Conservation (phyloP, 2,329 filamentous ascomycete species). For the Pezizomycotina sp. region DNA sequence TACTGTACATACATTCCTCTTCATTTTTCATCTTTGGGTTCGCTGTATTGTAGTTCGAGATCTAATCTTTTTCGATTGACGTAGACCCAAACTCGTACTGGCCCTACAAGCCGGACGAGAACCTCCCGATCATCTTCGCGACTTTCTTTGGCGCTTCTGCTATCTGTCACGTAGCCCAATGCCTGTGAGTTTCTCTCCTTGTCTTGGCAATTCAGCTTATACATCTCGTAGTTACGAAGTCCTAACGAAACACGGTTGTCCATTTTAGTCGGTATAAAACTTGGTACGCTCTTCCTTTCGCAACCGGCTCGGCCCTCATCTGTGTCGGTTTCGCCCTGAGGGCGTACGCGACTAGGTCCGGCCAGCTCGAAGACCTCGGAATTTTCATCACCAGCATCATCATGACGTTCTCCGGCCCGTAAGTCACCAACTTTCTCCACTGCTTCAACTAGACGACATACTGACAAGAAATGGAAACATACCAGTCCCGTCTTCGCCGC, state of each 20-base stretch:
- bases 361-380: slow-evolving; percentile 12
- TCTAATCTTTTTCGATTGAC: too few species aligned
- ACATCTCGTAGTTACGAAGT: neutral
- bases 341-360: slow-evolving; percentile 5
- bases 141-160: slow-evolving; percentile 13
- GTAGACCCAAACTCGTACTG: too few species aligned
- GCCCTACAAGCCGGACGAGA: slow-evolving; percentile 14
- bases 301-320: slow-evolving; percentile 7
- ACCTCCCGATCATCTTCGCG: slow-evolving; percentile 13
- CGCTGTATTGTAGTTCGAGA: too few species aligned
- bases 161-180: slow-evolving; percentile 7
- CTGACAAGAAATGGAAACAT: too few species aligned
- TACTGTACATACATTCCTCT: too few species aligned
- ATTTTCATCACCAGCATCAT: slow-evolving; percentile 16
- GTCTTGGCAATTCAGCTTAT: too few species aligned
- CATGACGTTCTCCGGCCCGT: slow-evolving; percentile 16
- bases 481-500: slow-evolving; percentile 16
- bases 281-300: slow-evolving; percentile 16
- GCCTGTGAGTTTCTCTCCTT: slow-evolving; percentile 7
- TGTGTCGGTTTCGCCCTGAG: slow-evolving; percentile 11
- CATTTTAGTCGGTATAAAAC: slow-evolving; percentile 13
- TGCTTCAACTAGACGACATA: too few species aligned
- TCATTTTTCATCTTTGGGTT: too few species aligned
- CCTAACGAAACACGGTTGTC: neutral
- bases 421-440: too few species aligned